These are phyloP conservation scores for Neurospora sp. DNA, from an alignment of 2,329 filamentous ascomycete species.

Conservation along the genomic window DNA sequence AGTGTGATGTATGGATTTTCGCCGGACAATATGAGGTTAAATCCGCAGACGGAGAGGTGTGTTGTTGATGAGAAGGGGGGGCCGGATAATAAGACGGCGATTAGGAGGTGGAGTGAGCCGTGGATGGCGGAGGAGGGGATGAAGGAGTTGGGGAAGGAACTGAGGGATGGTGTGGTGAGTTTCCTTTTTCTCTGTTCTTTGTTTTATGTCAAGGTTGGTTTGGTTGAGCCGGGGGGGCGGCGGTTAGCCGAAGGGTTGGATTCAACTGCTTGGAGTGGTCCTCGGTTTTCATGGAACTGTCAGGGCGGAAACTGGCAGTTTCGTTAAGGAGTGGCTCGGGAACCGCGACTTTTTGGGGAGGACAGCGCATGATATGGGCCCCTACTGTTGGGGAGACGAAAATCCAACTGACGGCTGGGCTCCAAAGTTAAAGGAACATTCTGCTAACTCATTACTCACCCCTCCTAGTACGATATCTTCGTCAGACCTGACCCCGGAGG, in stretches of 20 bases:
- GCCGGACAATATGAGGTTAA: background rate
- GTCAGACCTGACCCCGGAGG: constrained; percentile 27
- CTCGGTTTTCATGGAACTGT: background rate
- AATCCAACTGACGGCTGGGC: background rate
- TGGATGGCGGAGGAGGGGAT: background rate
- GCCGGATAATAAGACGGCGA: background rate
- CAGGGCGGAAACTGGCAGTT: background rate
- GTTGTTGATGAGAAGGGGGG: constrained; percentile 5
- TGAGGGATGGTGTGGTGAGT: background rate
- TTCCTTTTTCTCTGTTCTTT: background rate
- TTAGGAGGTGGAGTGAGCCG: background rate
- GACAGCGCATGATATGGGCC: background rate
- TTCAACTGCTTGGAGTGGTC: background rate
- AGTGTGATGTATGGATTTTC: background rate
- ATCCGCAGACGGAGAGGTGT: constrained; percentile 31
- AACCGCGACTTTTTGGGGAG: background rate
- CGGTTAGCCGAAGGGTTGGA: background rate
- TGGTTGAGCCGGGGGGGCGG: background rate
- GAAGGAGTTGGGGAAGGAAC: background rate
- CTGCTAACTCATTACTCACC: background rate
- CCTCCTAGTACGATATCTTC: constrained; percentile 32
- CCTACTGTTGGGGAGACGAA: background rate
- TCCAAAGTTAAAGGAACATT: background rate
- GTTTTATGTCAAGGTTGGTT: background rate
- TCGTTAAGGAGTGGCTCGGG: background rate